Percentiles rank a stretch among this genome's conserved stretches.
Evolutionary conservation across 345 rosid species (phyloP).

Genomic region (Garcia nutans): DNA sequence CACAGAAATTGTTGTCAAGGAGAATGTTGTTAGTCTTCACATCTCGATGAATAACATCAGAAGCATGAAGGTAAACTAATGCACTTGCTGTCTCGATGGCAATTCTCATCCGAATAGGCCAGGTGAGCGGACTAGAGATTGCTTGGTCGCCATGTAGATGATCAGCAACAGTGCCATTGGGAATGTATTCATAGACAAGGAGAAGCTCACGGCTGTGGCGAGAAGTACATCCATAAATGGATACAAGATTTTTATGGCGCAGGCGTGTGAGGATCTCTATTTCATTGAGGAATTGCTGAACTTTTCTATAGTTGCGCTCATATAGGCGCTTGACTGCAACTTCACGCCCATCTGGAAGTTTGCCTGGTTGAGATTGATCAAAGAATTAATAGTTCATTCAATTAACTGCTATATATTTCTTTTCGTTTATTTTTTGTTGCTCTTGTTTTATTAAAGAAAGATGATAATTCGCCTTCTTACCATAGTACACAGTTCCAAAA

Average conservation of each 20-base stretch:
- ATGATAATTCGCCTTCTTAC: background rate
- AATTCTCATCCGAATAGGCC: constrained; percentile 25
- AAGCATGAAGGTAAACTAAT: constrained; percentile 24
- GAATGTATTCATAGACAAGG: constrained; percentile 23
- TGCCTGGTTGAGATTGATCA: constrained; percentile 12
- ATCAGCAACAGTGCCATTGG: constrained; percentile 22
- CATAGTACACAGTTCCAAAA: constrained; percentile 11
- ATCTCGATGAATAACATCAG: constrained; percentile 20
- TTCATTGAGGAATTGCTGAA: constrained; percentile 19
- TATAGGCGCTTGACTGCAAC: constrained; percentile 14
- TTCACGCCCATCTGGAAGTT: constrained; percentile 13
- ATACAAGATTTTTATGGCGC: constrained; percentile 13
- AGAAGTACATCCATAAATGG: constrained; percentile 21
- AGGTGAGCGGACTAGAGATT: constrained; percentile 1
- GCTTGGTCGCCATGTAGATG: constrained; percentile 15
- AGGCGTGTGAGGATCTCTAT: constrained; percentile 10
- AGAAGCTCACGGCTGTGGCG: constrained; percentile 18
- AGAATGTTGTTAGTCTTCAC: constrained; percentile 28
- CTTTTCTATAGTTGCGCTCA: constrained; percentile 9
- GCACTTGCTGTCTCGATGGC: constrained; percentile 23
- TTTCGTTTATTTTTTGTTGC: no score
- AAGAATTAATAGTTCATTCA: background rate
- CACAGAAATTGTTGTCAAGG: constrained; percentile 21
- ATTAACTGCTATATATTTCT: background rate
- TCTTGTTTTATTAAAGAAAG: background rate